Conservation (phyloP, 352 stramenopile species). For the Phytophthora idaei region DNA sequence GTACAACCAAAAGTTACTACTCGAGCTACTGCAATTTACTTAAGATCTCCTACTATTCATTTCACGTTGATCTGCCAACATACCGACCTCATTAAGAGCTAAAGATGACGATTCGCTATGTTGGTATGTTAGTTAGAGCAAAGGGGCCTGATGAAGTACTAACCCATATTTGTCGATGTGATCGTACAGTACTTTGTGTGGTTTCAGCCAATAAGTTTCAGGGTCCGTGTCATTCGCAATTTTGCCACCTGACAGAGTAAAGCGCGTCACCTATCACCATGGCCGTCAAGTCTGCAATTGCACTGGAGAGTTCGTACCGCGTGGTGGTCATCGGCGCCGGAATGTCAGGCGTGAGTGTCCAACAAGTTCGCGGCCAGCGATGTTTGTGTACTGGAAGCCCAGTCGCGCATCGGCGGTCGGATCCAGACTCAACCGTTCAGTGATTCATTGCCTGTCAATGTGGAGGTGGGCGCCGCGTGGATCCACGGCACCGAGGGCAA, state of each 20-base stretch:
- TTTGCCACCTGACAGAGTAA: neutral
- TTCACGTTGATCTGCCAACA: too few species aligned
- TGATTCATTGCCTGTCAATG: slow-evolving; percentile 40
- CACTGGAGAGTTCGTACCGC: slow-evolving; percentile 32
- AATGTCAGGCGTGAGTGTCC: slow-evolving; percentile 52
- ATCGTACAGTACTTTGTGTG: too few species aligned
- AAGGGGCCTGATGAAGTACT: too few species aligned
- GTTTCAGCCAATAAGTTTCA: slow-evolving; percentile 18
- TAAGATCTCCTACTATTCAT: too few species aligned
- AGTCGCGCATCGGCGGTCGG: slow-evolving; percentile 54
- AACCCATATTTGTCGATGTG: too few species aligned
- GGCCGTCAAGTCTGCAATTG: slow-evolving; percentile 12
- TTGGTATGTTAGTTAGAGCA: too few species aligned
- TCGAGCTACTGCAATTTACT: too few species aligned
- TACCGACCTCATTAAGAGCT: too few species aligned
- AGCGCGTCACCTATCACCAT: slow-evolving; percentile 5
- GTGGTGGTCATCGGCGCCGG: slow-evolving; percentile 57
- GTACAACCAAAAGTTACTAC: too few species aligned
- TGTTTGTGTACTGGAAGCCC: slow-evolving; percentile 57
- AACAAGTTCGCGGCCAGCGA: slow-evolving; percentile 36
- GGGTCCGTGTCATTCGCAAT: slow-evolving; percentile 8
- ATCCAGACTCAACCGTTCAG: slow-evolving; percentile 60
- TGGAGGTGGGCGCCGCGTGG: slow-evolving; percentile 66
- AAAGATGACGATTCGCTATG: too few species aligned
- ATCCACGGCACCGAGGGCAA: slow-evolving; percentile 61